phyloP scores from a whole-genome alignment of 768 basidiomycete genomes.

The Leccinum aurantiacum region DNA sequence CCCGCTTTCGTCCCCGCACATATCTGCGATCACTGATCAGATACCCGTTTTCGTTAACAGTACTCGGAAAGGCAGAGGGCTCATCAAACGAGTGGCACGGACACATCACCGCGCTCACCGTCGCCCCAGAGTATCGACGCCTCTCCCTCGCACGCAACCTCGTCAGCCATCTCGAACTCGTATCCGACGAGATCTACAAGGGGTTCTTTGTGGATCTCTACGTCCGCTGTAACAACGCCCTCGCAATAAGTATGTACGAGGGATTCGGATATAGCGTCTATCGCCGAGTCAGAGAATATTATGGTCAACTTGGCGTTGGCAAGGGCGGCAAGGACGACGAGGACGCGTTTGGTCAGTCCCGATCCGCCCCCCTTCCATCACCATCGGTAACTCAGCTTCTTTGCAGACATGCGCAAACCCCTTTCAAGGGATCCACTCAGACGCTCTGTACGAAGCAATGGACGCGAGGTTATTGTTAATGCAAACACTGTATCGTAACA shows the following conservation, averaged over 20 bases:
- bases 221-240: slow-evolving; percentile 81
- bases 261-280: slow-evolving; percentile 92
- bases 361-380: background rate
- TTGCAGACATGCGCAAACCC: slow-evolving; percentile 71
- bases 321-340: slow-evolving; percentile 81
- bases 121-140: slow-evolving; percentile 90
- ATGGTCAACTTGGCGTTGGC: slow-evolving; percentile 72
- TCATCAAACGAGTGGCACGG: slow-evolving; percentile 77
- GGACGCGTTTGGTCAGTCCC: slow-evolving; percentile 83
- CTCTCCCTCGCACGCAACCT: slow-evolving; percentile 84
- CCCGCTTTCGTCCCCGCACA: slow-evolving; percentile 3
- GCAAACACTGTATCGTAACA: slow-evolving; percentile 38
- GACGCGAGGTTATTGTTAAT: slow-evolving; percentile 67
- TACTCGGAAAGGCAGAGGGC: slow-evolving; percentile 94
- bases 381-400: background rate
- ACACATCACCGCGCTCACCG: slow-evolving; percentile 92
- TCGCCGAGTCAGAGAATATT: slow-evolving; percentile 87
- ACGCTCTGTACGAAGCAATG: slow-evolving; percentile 69
- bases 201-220: slow-evolving; percentile 95
- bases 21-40: slow-evolving; percentile 9
- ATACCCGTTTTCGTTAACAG: slow-evolving; percentile 40
- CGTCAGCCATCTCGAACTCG: slow-evolving; percentile 82
- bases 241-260: slow-evolving; percentile 93
- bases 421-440: slow-evolving; percentile 58
- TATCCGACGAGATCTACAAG: slow-evolving; percentile 77